A percentile compares a stretch with the other conserved stretches of the same genome.
Conservation (phyloP, 1,139 yeast species). For the Kazachstania sp. region DNA sequence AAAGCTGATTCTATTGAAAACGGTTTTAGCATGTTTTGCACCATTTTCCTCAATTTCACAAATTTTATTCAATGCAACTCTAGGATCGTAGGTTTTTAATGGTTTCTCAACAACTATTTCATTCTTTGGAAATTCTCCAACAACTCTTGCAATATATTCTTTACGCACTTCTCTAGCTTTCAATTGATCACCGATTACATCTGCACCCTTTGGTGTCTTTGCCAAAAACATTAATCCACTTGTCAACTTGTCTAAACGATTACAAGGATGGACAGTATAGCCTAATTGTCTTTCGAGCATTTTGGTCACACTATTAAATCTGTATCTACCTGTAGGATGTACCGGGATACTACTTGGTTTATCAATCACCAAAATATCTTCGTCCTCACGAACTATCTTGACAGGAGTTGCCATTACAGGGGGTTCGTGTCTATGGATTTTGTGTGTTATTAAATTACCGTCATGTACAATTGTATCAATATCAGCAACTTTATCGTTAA, state of each 20-base stretch:
- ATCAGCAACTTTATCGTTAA: conserved; percentile 59
- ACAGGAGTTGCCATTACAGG: conserved; percentile 70
- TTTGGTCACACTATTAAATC: conserved; percentile 79
- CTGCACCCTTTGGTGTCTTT: conserved; percentile 75
- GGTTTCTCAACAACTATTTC: conserved; percentile 59
- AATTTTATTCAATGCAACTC: conserved; percentile 67
- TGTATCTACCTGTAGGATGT: conserved; percentile 91
- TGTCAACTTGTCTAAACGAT: conserved; percentile 81
- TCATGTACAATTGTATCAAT: conserved; percentile 61
- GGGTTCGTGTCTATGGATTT: conserved; percentile 86
- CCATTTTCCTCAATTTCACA: conserved; percentile 37
- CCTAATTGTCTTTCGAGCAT: conserved; percentile 63
- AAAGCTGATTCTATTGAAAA: conserved; percentile 34
- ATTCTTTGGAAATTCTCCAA: conserved; percentile 66
- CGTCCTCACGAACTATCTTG: conserved; percentile 69
- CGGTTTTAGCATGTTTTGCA: conserved; percentile 57
- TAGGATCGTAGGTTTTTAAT: conserved; percentile 64
- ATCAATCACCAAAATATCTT: conserved; percentile 73
- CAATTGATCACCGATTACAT: conserved; percentile 63
- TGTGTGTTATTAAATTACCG: conserved; percentile 82
- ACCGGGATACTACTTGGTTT: conserved; percentile 96
- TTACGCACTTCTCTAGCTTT: conserved; percentile 71
- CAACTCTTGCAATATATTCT: conserved; percentile 80
- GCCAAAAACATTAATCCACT: conserved; percentile 94
- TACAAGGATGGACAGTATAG: conserved; percentile 73